Evolutionary conservation across 495 filamentous ascomycete genomes (phyloP), one percentile per base, ranked within the genome.

Genomic region (Aspergillus steynii): DNA sequence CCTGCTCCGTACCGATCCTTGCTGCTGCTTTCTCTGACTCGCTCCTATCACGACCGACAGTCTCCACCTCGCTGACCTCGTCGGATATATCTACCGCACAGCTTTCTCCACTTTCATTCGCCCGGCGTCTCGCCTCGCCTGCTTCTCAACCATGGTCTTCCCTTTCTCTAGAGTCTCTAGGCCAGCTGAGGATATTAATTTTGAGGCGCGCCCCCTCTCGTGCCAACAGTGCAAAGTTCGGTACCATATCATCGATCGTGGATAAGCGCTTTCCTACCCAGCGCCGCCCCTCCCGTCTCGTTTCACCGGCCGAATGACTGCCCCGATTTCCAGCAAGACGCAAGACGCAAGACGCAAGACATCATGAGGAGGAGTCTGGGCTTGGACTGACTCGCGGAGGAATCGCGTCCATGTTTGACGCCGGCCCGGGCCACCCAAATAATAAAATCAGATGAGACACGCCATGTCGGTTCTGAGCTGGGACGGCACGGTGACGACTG

Each of bases 161-260:
- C 56, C 20, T 31, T 29, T 37, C 54, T 31, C 48, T 47, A 31
- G 28, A 49, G 45, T 25, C 5, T 42, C 37, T 42, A 8, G 9
- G 4, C 37, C 37, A 42, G 37, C 10, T 42, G 8, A 10, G 37
- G 14, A 42, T 8, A 42, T 12, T 51, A 50, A 34, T 25, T 28
- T 14, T 37, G 28, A 42, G 4, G 9, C 29, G 31, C 55, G 20
- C 55, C 55, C 47, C 47, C 26, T 28, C 27, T 27, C 29, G 14
- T 25, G 20, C 56, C 49, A 52, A 50, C 29, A 28, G 1, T 3
- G 15, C 10, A 51, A 53, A 61, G 47, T 65, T 61, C 57, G 65
- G 62, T 65, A 65, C 62, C 65, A 65, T 68, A 68, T 65, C 62
- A 65, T 29, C 50, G 14, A 28, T 48, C 50, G 20, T 60, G 59